Evolutionary conservation across 1,284 basidiomycete species (phyloP).

Genomic region (Ustilago bromivora): DNA sequence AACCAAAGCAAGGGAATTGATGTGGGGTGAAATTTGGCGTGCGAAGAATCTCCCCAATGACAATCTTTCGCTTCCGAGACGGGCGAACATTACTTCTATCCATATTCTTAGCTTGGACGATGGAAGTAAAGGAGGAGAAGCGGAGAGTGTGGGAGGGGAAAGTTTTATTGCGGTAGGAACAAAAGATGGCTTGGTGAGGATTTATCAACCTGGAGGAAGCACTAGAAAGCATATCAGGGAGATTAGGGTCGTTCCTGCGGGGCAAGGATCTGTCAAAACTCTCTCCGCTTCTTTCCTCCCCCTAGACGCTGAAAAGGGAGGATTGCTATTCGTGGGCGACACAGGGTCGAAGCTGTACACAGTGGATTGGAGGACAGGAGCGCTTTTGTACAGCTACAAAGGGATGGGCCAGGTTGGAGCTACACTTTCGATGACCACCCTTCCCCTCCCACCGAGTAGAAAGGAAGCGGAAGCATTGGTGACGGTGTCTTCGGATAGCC

Average conservation of each 20-base stretch:
- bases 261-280: constrained; percentile 47
- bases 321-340: constrained; percentile 54
- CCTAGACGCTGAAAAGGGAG: constrained; percentile 23
- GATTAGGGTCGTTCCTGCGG: constrained; percentile 33
- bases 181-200: constrained; percentile 51
- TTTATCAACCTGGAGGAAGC: constrained; percentile 38
- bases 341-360: constrained; percentile 51
- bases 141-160: not conserved
- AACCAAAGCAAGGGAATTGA: constrained; percentile 51
- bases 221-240: constrained; percentile 35
- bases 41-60: constrained; percentile 64
- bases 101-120: constrained; percentile 30
- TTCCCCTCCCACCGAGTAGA: constrained; percentile 11
- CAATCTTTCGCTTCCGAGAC: constrained; percentile 50
- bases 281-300: constrained; percentile 23
- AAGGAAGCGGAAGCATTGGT: constrained; percentile 21
- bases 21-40: constrained; percentile 61
- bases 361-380: constrained; percentile 47
- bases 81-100: constrained; percentile 53
- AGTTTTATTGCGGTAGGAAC: constrained; percentile 46
- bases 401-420: constrained; percentile 30
- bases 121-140: not conserved
- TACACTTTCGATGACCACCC: constrained; percentile 24
- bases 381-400: constrained; percentile 54
- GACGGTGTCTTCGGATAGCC: constrained; percentile 40